Base-by-base conservation (phyloP, 1,139 yeast species). In the Geotrichum klebahnii region DNA sequence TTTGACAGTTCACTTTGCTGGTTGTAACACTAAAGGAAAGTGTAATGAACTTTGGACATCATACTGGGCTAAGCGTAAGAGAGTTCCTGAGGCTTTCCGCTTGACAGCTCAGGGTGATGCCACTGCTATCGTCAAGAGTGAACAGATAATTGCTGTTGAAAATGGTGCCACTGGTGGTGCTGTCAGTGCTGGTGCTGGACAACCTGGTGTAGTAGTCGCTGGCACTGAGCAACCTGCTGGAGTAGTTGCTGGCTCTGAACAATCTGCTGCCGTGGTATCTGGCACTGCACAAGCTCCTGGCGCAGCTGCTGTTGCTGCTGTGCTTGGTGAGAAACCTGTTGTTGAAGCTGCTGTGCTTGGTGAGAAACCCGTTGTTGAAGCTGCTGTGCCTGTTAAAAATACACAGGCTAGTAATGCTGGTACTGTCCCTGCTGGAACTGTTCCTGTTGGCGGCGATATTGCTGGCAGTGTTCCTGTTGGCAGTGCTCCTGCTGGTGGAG, bases 1-100 rank as follows among this genome's bases (percentile, higher is more conserved):
- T 46, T 55, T 64, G 40, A 61, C 54, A 4, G 51, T 63, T 33
- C 66, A 64, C 50, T 61, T 62, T 47, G 66, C 67, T 5, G 67
- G 66, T 3, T 52, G 55, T 41, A 41, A 36, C 20, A 38, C 48
- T 19, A 22, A 36, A 10, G 48, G 46, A n/a, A 38, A 24, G 17
- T 52, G 54, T 32, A 39, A 44, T 5, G 47, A 42, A 24, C 14
- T 43, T 12, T 48, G 51, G 51, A 36, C 22, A 23, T 16, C n/a
- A 5, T n/a, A 49, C 34, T 49, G 52, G 52, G 44, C n/a, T 12
- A 34, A 19, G 22, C 40, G 52, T 14, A 28, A 17, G 14, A 38
- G 49, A 28, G 49, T 49, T 1, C 52, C 52, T 23, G 42, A 24
- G 10, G 40, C 44, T 5, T 48, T 33, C 36, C 31, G 47, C 17